Percentiles rank a stretch among this genome's conserved stretches.
These are phyloP conservation scores for Kazachstania sp. DNA, from an alignment of 1,139 yeast genomes.

Conservation along the genomic window DNA sequence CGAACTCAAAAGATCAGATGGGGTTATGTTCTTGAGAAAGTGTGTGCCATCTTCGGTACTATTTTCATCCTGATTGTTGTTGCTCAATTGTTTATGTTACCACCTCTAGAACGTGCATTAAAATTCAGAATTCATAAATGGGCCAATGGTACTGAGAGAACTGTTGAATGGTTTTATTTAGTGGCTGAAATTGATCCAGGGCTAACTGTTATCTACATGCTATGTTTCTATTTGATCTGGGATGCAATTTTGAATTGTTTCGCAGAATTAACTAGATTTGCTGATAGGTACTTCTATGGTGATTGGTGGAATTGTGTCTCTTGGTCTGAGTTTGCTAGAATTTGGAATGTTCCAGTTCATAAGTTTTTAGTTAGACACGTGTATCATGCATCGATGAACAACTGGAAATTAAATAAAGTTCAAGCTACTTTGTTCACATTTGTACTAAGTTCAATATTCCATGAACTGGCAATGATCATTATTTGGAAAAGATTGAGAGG, in stretches of 20 bases:
- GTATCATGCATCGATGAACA: slow-evolving; percentile 75
- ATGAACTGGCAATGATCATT: slow-evolving; percentile 82
- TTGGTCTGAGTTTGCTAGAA: slow-evolving; percentile 83
- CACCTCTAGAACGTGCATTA: slow-evolving; percentile 52
- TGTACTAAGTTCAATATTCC: slow-evolving; percentile 67
- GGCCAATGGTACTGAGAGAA: slow-evolving; percentile 42
- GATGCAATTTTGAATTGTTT: slow-evolving; percentile 78
- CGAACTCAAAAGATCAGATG: slow-evolving; percentile 58
- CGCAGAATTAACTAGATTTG: slow-evolving; percentile 74
- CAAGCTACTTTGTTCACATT: slow-evolving; percentile 73
- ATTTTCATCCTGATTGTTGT: slow-evolving; percentile 66
- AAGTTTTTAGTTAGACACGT: slow-evolving; percentile 79
- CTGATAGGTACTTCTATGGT: slow-evolving; percentile 82
- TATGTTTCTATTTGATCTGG: slow-evolving; percentile 82
- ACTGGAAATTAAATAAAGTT: slow-evolving; percentile 50
- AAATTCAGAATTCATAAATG: slow-evolving; percentile 22
- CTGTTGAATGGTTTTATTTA: slow-evolving; percentile 47
- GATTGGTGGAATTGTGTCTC: slow-evolving; percentile 93
- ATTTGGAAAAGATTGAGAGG: slow-evolving; percentile 73
- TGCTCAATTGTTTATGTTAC: slow-evolving; percentile 67
- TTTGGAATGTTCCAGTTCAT: slow-evolving; percentile 91
- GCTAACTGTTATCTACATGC: slow-evolving; percentile 55
- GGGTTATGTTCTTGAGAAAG: slow-evolving; percentile 53
- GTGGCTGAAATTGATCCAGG: slow-evolving; percentile 72
- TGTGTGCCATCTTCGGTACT: slow-evolving; percentile 71